Base-by-base conservation (phyloP, 2,329 filamentous ascomycete species). In the Fonsecaea nubica region DNA sequence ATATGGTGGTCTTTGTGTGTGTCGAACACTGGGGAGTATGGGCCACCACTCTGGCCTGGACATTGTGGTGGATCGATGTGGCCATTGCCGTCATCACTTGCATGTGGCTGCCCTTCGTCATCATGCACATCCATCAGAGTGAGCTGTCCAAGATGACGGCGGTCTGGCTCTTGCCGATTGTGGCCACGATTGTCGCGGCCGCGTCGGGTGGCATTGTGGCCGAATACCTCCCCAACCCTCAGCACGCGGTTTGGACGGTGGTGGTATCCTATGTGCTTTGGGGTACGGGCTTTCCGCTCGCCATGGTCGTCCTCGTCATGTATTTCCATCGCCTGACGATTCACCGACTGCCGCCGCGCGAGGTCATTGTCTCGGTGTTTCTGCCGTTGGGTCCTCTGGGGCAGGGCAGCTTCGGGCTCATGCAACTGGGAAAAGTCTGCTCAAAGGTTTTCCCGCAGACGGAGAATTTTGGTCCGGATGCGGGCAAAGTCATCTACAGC, bases 301-400 rank as follows among this genome's bases (percentile, higher is more conserved):
- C 88, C 1, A 84, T 88, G 76, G 82, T 84, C 50, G 84, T 90
- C 21, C 78, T 91, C 32, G 86, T 86, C 10, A 84, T 92, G 42
- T 92, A 92, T 76, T 90, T 90, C 73, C 86, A 89, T 66, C 87
- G 89, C 10, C 80, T 92, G 9, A 87, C 86, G 3, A 76, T 91
- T 2, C 85, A 91, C 76, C 87, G 87, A 45, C 81, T 91, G 13
- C 89, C 89, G 0, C 85, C 88, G 1, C 82, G 85, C 57, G 89
- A 90, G 73, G 85, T 88, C 63, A 88, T 91, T 52, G 88, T 91
- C 9, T 89, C 86, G 1, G 85, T 87, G 6, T 90, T 91, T 70
- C 78, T 92, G 0, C 89, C 89, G 0, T 80, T 91, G 0, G 88
- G 89, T 0, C 88, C 89, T 0, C 77, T 90, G 0, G 89, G 89